Conservation (phyloP, 805 yeast genomes). For the Metschnikowia proteae region DNA sequence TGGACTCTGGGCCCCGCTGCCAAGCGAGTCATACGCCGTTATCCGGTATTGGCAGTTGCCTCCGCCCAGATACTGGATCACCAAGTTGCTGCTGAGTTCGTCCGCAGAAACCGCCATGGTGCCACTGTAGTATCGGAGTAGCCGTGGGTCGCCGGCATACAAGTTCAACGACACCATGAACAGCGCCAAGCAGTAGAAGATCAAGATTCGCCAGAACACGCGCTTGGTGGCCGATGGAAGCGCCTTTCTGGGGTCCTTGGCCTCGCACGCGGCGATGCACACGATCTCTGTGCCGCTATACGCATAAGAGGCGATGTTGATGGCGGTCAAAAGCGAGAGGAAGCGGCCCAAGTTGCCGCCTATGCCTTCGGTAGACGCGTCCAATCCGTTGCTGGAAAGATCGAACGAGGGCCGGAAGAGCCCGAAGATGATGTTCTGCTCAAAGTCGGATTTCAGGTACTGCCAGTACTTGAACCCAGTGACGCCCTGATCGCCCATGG, state of each 20-base stretch:
- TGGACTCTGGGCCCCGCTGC: conserved; percentile 43
- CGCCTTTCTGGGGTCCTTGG: conserved; percentile 73
- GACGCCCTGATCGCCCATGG: conserved; percentile 31
- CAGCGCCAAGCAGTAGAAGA: conserved; percentile 63
- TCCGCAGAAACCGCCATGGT: conserved; percentile 24
- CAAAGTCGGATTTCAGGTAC: conserved; percentile 44
- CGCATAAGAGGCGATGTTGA: conserved; percentile 65
- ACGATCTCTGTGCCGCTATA: conserved; percentile 82
- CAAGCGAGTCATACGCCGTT: conserved; percentile 30
- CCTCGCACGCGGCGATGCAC: conserved; percentile 80
- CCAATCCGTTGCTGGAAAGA: conserved; percentile 53
- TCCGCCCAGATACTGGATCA: conserved; percentile 35
- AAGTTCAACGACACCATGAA: conserved; percentile 69
- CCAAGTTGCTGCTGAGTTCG: conserved; percentile 24
- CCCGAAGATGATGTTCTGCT: conserved; percentile 55
- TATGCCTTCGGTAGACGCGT: conserved; percentile 51
- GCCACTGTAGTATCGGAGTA: conserved; percentile 51
- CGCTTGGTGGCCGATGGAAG: conserved; percentile 73
- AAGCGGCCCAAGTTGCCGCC: conserved; percentile 60
- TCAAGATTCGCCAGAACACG: conserved; percentile 66
- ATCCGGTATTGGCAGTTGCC: conserved; percentile 26
- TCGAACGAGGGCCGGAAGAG: conserved; percentile 72
- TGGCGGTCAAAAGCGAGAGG: conserved; percentile 56
- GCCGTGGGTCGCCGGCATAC: conserved; percentile 74
- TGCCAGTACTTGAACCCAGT: conserved; percentile 77